phyloP scores from a whole-genome alignment of 140 eudicot genomes.

The Oenanthe javanica region DNA sequence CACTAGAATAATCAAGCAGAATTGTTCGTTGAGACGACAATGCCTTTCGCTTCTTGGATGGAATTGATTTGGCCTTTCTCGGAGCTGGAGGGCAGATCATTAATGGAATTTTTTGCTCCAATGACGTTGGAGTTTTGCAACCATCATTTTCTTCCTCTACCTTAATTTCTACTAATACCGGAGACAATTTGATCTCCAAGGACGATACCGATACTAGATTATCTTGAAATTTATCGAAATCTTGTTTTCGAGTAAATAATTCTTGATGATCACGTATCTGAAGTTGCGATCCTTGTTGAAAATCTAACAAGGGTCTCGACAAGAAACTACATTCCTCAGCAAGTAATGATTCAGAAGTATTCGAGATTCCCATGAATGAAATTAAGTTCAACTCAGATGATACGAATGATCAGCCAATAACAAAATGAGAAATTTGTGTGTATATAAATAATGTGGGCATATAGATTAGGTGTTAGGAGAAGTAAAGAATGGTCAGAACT shows the following conservation, averaged over 20 bases:
- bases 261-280: background rate
- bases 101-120: constrained; percentile 23
- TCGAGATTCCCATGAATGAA: constrained; percentile 7
- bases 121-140: constrained; percentile 35
- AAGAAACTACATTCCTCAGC: constrained; percentile 10
- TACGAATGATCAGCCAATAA: background rate
- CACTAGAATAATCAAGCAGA: constrained; percentile 1
- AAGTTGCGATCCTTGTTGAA: background rate
- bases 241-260: background rate
- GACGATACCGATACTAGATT: background rate
- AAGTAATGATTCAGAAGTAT: background rate
- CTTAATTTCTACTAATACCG: constrained; percentile 8
- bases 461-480: background rate
- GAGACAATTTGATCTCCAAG: constrained; percentile 15
- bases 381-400: background rate
- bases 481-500: background rate
- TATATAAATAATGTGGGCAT: too few relatives aligned
- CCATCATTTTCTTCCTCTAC: constrained; percentile 11
- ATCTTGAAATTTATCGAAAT: background rate
- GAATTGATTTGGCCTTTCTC: constrained; percentile 23
- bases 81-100: constrained; percentile 46
- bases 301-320: constrained; percentile 9
- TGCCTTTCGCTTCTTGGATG: constrained; percentile 28
- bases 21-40: constrained; percentile 8
- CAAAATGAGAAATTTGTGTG: background rate